Base-by-base conservation (phyloP, 495 filamentous ascomycete genomes). In the Tuber magnatum region DNA sequence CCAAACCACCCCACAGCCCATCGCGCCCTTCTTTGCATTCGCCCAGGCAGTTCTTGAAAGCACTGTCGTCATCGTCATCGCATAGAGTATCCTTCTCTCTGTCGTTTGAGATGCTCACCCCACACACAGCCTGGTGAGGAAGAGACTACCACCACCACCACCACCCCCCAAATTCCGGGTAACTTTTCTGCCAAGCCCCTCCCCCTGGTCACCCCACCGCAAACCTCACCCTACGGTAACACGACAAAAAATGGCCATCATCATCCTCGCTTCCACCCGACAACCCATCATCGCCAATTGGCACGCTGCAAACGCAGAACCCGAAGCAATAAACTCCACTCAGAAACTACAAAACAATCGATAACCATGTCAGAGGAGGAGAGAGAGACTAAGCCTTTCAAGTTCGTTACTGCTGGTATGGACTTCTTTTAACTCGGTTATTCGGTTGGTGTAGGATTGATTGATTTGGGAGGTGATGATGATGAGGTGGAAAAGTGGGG, bases 361-460 rank as follows among this genome's bases (percentile, higher is more conserved):
- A 75, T 83, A 85, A 90, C 84, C 83, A 97, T 93, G 92, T 90
- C 91, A 82, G 95, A 97, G 87, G 92, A 93, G 78, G 90, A 97
- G 83, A 91, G 91, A 85, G 90, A 92, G 85, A 97, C 94, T 85
- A 99, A 97, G 90, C 95, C 95, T 85, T 99, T 99, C 92, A 99
- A 99, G 91, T 98, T 97, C 87, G 95, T 98, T 80, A 98, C 95
- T 86, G 81, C 81, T 72, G 95, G 94, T 97, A 90, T 87, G 93
- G 82, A 70, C 68, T 83, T 75, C 77, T 75, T 75, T 80, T 81
- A 83, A 81, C 74, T 71, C 69, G 46, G 76, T 72, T 79, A 48
- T 32, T 68, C 32, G 40, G 40, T 24, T 72, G 70, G n/a, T 61
- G 69, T 5, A 3, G 69, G 35, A 71, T 32, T 61, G 51, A 61